Evolutionary conservation across 2,329 filamentous ascomycete species (phyloP).

Genomic region (Rhinocladiella similis): DNA sequence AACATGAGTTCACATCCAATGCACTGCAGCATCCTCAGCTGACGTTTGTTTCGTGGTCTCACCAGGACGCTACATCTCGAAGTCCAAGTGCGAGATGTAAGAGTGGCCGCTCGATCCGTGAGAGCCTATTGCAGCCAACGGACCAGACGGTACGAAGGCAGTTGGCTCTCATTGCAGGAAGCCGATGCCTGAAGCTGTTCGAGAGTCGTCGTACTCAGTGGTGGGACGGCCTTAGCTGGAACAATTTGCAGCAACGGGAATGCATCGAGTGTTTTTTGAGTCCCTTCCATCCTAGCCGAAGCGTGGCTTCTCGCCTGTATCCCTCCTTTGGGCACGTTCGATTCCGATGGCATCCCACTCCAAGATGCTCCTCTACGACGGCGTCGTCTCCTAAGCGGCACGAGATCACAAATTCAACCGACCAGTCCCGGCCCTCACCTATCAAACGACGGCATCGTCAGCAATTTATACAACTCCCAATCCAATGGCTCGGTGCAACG

Average conservation of each 20-base stretch:
- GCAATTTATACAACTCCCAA: constrained; percentile 10
- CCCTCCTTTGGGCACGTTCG: neutral
- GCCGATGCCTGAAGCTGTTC: constrained; percentile 7
- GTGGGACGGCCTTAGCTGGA: neutral
- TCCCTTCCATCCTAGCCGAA: neutral
- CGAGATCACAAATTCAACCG: constrained; percentile 9
- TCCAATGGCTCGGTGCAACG: constrained; percentile 27
- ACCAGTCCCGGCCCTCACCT: constrained; percentile 5
- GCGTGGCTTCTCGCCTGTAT: neutral
- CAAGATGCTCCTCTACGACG: constrained; percentile 1
- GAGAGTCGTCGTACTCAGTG: constrained; percentile 6
- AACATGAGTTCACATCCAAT: constrained; percentile 15
- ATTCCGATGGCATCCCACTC: constrained; percentile 1
- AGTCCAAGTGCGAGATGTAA: neutral
- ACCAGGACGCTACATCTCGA: neutral
- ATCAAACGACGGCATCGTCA: constrained; percentile 15
- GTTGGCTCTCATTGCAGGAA: constrained; percentile 3
- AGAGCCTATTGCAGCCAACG: neutral
- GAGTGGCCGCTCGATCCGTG: constrained; percentile 2
- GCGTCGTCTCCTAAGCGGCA: neutral
- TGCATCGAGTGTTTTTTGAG: neutral
- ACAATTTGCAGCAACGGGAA: neutral
- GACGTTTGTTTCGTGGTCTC: constrained; percentile 8
- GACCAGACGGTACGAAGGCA: neutral
- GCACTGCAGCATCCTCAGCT: constrained; percentile 15